phyloP scores from a whole-genome alignment of 768 basidiomycete genomes.

The Steccherinum ochraceum region DNA sequence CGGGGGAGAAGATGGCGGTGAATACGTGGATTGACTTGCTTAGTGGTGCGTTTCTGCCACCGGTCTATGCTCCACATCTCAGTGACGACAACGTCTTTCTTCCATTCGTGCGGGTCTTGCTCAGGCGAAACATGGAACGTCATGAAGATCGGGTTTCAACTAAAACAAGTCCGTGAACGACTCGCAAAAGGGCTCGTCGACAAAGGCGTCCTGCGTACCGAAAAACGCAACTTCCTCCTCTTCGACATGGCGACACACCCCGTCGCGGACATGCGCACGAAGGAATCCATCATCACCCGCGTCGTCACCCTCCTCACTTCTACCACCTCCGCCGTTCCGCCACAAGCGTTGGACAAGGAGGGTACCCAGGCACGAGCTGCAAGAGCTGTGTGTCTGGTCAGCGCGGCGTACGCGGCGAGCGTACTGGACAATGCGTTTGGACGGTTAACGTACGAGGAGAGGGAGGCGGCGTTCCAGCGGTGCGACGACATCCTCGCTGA shows the following conservation, averaged over 20 bases:
- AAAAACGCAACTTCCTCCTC: constrained; percentile 96
- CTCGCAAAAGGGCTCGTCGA: constrained; percentile 96
- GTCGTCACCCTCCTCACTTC: constrained; percentile 74
- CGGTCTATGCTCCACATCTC: background rate
- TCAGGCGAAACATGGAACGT: constrained; percentile 99
- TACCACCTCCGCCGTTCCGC: constrained; percentile 75
- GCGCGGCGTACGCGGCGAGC: constrained; percentile 89
- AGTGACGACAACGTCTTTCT: background rate
- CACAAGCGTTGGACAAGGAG: constrained; percentile 66
- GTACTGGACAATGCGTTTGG: constrained; percentile 94
- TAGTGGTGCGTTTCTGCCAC: constrained; percentile 66
- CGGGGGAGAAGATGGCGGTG: constrained; percentile 65
- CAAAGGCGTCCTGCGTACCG: constrained; percentile 97
- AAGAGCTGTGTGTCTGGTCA: constrained; percentile 81
- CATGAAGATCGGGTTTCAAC: constrained; percentile 98
- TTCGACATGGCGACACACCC: constrained; percentile 99
- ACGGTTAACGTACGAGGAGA: constrained; percentile 83
- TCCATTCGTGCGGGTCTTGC: no score
- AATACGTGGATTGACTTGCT: constrained; percentile 95
- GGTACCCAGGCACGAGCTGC: constrained; percentile 74
- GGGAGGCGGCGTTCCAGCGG: constrained; percentile 88
- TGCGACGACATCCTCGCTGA: constrained; percentile 93
- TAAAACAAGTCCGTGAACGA: constrained; percentile 97
- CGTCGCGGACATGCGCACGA: constrained; percentile 86
- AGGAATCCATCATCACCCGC: constrained; percentile 77